Evolutionary conservation across 2,329 filamentous ascomycete species (phyloP), one percentile per base, ranked within the genome.

Genomic region (Trichophyton equinum): DNA sequence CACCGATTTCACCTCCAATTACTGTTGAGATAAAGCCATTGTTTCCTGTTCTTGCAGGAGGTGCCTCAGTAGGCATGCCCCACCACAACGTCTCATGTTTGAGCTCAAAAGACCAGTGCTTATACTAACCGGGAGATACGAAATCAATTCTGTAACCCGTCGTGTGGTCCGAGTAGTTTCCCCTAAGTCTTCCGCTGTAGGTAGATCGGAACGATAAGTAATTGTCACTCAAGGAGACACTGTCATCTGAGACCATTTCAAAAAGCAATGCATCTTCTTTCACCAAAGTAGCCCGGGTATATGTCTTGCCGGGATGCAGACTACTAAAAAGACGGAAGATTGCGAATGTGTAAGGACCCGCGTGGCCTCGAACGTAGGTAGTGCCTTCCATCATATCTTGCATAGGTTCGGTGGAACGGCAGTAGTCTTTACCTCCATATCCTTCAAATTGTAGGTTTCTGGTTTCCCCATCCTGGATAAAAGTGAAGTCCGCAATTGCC

Each of bases 91-190:
- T 38, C 8, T 58, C 36, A 25, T 58, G 57, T 8, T 47, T 58
- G 40, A 58, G 57, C 22, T 58, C 57, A 20, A 58, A 58, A 2
- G 57, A 58, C 57, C 57, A 58, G 25, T 58, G 57, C 40, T 46
- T 58, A 15, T 22, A 11, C 15, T n/a, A 18, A 58, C 33, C 4
- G 15, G 57, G 57, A n/a, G 57, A 58, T 11, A 58, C 57, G 11
- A 58, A 30, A 38, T 58, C 57, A 18, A 58, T n/a, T 58, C 40
- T 58, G 40, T 58, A 58, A 11, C 57, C 57, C 1, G 57, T 22
- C 6, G 57, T 46, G 15, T 42, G 25, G 40, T 58, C 57, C 3
- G 57, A 42, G 15, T 40, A 58, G n/a, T 33, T 27, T 9, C 57
- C 57, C n/a, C 38, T 58, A 3, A 58, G 15, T 18, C 25, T 22